phyloP scores from a whole-genome alignment of 345 rosid species.

The Linum usitatissimum region DNA sequence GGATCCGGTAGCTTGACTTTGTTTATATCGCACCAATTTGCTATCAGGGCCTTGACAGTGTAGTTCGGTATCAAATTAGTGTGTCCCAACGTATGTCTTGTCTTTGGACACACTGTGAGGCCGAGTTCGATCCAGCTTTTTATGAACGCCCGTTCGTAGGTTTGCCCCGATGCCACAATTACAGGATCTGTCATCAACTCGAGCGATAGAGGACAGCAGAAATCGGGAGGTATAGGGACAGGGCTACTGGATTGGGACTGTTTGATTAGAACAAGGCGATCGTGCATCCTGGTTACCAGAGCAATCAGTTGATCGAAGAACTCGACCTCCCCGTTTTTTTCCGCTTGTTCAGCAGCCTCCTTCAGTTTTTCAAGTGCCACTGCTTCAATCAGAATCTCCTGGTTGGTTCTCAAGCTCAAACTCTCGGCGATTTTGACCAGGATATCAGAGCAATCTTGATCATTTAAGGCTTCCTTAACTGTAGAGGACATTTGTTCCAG shows the following conservation, averaged over 20 bases:
- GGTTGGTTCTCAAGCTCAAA: constrained; percentile 74
- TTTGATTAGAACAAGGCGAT: constrained; percentile 55
- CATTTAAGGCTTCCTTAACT: constrained; percentile 50
- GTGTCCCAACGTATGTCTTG: constrained; percentile 65
- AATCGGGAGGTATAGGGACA: constrained; percentile 85
- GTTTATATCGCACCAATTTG: constrained; percentile 89
- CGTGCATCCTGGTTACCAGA: constrained; percentile 61
- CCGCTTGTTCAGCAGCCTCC: constrained; percentile 85
- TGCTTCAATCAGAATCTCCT: constrained; percentile 81
- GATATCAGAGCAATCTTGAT: constrained; percentile 50
- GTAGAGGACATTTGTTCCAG: constrained; percentile 44
- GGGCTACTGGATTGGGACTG: constrained; percentile 71
- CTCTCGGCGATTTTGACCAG: constrained; percentile 58
- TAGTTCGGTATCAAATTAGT: constrained; percentile 87
- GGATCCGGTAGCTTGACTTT: constrained; percentile 83
- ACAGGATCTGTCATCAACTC: constrained; percentile 98
- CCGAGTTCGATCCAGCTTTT: constrained; percentile 92
- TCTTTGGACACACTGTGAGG: constrained; percentile 90
- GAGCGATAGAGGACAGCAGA: constrained; percentile 90
- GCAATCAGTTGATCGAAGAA: constrained; percentile 60
- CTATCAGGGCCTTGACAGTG: constrained; percentile 87
- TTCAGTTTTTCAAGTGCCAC: constrained; percentile 91
- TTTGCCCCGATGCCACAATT: constrained; percentile 89
- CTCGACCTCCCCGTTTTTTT: constrained; percentile 64
- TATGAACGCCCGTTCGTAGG: constrained; percentile 81